Evolutionary conservation across 768 basidiomycete species (phyloP).

Genomic region (Tylopilus balloui): DNA sequence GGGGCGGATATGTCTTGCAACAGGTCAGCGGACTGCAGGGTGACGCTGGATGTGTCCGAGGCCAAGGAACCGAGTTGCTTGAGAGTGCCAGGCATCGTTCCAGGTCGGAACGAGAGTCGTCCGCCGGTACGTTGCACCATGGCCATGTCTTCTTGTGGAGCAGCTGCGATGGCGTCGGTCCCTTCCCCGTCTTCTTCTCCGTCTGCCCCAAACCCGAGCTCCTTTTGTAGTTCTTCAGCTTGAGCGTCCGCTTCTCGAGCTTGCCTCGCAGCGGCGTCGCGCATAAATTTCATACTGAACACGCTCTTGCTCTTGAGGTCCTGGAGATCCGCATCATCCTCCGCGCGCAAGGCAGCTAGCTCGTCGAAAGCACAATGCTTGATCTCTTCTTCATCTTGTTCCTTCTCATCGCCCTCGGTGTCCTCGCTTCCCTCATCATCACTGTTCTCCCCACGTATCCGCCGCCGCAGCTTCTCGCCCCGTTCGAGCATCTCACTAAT

Average conservation of each 20-base stretch:
- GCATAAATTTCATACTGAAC: constrained; percentile 99
- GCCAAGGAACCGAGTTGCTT: constrained; percentile 31
- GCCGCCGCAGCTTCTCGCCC: constrained; percentile 72
- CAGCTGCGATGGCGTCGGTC: constrained; percentile 27
- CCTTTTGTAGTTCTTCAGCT: constrained; percentile 68
- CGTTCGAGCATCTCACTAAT: constrained; percentile 83
- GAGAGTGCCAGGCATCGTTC: constrained; percentile 23
- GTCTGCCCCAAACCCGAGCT: constrained; percentile 49
- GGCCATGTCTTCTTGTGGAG: constrained; percentile 30
- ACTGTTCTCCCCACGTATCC: constrained; percentile 67
- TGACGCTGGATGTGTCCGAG: constrained; percentile 65
- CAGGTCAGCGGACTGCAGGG: constrained; percentile 55
- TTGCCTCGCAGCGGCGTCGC: constrained; percentile 78
- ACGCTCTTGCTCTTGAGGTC: constrained; percentile 57
- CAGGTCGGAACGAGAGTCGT: constrained; percentile 59
- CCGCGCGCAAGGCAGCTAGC: constrained; percentile 47
- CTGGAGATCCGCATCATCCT: constrained; percentile 28
- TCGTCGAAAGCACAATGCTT: constrained; percentile 75
- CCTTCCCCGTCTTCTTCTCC: constrained; percentile 27
- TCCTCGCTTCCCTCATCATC: constrained; percentile 51
- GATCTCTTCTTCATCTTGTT: constrained; percentile 44
- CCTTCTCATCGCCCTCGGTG: constrained; percentile 36
- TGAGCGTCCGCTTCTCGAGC: constrained; percentile 49
- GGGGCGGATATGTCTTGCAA: constrained; percentile 32
- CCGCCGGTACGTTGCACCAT: constrained; percentile 61